Percentiles rank a stretch among this genome's conserved stretches.
Conservation (phyloP, 495 filamentous ascomycete species). For the Thozetella sp. region DNA sequence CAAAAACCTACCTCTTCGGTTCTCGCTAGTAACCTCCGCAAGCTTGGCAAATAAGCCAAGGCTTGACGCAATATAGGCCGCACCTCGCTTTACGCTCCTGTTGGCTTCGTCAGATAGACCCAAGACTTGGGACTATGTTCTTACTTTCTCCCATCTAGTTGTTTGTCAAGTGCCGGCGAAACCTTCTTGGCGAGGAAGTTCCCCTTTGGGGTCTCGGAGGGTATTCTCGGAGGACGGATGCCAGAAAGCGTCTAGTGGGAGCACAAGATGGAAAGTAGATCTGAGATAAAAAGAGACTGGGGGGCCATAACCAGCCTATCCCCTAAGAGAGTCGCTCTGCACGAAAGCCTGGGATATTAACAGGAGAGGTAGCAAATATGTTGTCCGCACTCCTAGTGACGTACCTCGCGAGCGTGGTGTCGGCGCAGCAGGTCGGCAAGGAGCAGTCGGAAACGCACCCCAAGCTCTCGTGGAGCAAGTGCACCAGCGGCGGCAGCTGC, state of each 20-base stretch:
- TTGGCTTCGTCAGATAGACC: not conserved
- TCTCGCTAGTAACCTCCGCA: not conserved
- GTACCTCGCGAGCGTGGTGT: constrained; percentile 31
- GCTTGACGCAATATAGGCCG: not conserved
- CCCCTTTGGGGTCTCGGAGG: not conserved
- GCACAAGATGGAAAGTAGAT: not conserved
- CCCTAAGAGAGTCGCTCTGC: not conserved
- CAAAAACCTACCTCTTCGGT: not conserved
- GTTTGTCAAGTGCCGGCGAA: not conserved
- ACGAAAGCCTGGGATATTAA: not conserved
- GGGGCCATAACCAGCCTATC: not conserved
- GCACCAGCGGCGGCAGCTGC: constrained; percentile 53
- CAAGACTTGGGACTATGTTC: not conserved
- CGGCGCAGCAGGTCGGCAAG: constrained; percentile 58
- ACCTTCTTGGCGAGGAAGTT: not conserved
- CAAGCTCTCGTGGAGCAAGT: constrained; percentile 59
- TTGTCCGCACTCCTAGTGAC: not conserved
- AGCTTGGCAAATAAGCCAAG: constrained; percentile 1
- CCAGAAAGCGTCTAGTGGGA: not conserved
- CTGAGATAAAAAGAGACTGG: not conserved
- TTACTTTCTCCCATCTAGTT: not conserved
- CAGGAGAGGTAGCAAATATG: not conserved
- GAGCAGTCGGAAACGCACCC: constrained; percentile 58
- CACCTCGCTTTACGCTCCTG: not conserved
- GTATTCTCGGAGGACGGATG: not conserved